A percentile compares a stretch with the other conserved stretches of the same genome.
These are phyloP conservation scores for Ogataea paraovalis DNA, from an alignment of 805 yeast species.

Conservation along the genomic window DNA sequence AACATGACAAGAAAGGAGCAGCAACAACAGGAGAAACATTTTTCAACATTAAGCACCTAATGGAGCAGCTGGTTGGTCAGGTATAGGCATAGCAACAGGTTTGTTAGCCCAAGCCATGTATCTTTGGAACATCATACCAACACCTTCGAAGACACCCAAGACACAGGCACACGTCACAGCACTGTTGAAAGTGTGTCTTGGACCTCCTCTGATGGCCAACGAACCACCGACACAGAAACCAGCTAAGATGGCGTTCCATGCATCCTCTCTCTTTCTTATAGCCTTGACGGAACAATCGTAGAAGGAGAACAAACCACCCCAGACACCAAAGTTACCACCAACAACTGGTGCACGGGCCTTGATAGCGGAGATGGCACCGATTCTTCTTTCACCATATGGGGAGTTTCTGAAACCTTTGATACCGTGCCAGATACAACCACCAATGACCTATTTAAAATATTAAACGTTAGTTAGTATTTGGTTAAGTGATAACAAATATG, in stretches of 20 bases:
- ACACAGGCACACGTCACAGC: slow-evolving; percentile 98
- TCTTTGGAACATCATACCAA: slow-evolving; percentile 92
- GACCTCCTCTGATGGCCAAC: slow-evolving; percentile 96
- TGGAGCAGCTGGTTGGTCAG: slow-evolving; percentile 36
- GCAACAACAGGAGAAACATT: not conserved
- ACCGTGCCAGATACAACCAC: slow-evolving; percentile 99
- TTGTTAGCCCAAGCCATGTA: slow-evolving; percentile 79
- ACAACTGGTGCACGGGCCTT: slow-evolving; percentile 97
- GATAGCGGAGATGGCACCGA: slow-evolving; percentile 85
- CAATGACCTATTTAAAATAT: slow-evolving; percentile 47
- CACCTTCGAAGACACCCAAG: slow-evolving; percentile 96
- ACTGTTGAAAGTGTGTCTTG: slow-evolving; percentile 93
- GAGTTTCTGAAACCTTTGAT: slow-evolving; percentile 98
- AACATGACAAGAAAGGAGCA: not conserved
- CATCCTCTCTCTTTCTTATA: slow-evolving; percentile 95
- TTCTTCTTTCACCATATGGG: slow-evolving; percentile 91
- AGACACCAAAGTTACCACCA: slow-evolving; percentile 98
- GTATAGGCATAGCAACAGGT: slow-evolving; percentile 60
- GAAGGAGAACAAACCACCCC: slow-evolving; percentile 98
- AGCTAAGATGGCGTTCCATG: slow-evolving; percentile 96
- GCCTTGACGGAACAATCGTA: slow-evolving; percentile 96
- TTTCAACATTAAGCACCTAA: slow-evolving; percentile 17
- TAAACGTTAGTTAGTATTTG: slow-evolving; percentile 2
- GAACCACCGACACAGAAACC: slow-evolving; percentile 99
- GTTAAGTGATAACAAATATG: too few relatives aligned